phyloP scores from a whole-genome alignment of 139 green algal species.

The Desmodesmus armatus region DNA sequence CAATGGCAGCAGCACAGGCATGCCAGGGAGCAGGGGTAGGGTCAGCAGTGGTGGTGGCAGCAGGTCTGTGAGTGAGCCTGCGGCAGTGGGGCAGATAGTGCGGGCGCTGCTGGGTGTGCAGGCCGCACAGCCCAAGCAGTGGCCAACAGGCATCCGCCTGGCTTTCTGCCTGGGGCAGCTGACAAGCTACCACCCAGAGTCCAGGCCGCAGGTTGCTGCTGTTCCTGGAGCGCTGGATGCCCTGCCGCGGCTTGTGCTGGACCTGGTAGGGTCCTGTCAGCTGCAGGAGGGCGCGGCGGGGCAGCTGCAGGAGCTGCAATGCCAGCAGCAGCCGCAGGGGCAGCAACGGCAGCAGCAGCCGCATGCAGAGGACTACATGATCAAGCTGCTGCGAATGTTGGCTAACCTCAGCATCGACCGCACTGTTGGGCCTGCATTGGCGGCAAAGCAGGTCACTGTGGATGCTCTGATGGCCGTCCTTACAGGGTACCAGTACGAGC shows the following conservation, averaged over 20 bases:
- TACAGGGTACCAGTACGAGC: background rate
- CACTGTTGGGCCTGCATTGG: background rate
- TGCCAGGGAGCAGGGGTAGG: background rate
- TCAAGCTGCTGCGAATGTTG: conserved; percentile 67
- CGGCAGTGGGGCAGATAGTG: background rate
- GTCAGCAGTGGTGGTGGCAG: background rate
- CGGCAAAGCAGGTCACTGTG: background rate
- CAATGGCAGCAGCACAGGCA: background rate
- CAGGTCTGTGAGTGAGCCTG: background rate
- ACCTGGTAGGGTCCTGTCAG: background rate
- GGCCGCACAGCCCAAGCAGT: background rate
- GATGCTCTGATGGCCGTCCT: background rate
- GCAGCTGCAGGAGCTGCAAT: background rate
- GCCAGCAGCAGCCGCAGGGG: background rate
- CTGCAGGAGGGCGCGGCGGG: background rate
- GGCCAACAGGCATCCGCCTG: background rate
- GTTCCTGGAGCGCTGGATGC: background rate
- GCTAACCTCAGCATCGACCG: conserved; percentile 63
- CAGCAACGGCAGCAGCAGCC: background rate
- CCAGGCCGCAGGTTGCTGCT: background rate
- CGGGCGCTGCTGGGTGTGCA: background rate
- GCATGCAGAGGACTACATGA: conserved; percentile 55
- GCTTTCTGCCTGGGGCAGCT: conserved; percentile 30
- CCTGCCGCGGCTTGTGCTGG: background rate
- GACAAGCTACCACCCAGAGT: conserved; percentile 9